Evolutionary conservation across 2,329 filamentous ascomycete species (phyloP), one percentile per base, ranked within the genome.

Genomic region (Fusarium sp.): DNA sequence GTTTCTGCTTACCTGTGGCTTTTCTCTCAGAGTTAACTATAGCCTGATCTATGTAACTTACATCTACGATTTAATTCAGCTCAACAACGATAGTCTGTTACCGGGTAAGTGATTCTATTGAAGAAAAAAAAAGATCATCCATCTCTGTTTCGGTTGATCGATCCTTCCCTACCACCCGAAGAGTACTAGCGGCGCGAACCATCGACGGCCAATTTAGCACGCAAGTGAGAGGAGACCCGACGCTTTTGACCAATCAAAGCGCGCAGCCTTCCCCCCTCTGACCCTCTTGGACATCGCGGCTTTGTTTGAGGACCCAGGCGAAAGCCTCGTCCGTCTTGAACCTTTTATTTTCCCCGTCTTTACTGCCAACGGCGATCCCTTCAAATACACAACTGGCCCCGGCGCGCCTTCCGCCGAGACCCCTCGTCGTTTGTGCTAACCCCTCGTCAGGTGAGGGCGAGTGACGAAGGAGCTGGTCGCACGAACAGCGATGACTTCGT

Each of bases 401-500:
- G 66, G 66, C 65, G 64, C 57, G 61, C 61, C 65, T 61, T 66
- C 58, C 59, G 65, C 63, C 67, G 67, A 73, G 63, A 60, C 51
- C 60, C 61, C 60, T 57, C 65, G 62, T 58, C 69, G 66, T 67
- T 53, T 60, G 57, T 65, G 57, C 62, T 61, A 69, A 68, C 51
- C 65, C 62, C 65, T 70, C 46, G 48, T 51, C 62, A 66, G 63
- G 69, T 57, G 72, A 73, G 74, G 74, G 72, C 62, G 70, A 74
- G 73, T 79, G 85, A 83, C 85, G 85, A 86, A 87, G 81, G 85
- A 87, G 85, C 86, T 86, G 85, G 65, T 85, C 79, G 74, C 69
- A 76, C 77, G 79, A 83, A 81, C 80, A 87, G 86, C 85, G 85
- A 88, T 88, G 86, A 87, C 84, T 87, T 88, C 86, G 86, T 86